Percentiles rank a stretch among this genome's conserved stretches.
Evolutionary conservation across 2,329 filamentous ascomycete genomes (phyloP).

Genomic region (Botrytis cinerea): DNA sequence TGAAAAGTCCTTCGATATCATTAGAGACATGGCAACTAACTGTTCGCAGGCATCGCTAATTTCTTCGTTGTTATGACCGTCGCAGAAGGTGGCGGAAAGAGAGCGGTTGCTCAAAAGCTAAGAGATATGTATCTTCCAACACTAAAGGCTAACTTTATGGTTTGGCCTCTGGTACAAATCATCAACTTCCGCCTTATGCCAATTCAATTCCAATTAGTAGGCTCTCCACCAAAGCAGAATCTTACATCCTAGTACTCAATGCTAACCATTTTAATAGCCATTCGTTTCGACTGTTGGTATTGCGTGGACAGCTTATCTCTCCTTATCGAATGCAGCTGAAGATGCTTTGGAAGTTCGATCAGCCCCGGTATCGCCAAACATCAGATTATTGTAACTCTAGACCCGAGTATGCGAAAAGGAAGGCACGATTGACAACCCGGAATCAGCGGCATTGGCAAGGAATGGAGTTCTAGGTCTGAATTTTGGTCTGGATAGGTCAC

Average conservation of each 20-base stretch:
- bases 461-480: slow-evolving; percentile 15
- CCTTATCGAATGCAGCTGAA: slow-evolving; percentile 83
- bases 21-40: slow-evolving; percentile 18
- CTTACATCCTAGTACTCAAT: slow-evolving; percentile 26
- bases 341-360: slow-evolving; percentile 40
- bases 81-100: slow-evolving; percentile 84
- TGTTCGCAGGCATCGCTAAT: slow-evolving; percentile 63
- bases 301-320: slow-evolving; percentile 96
- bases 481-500: neutral
- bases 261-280: slow-evolving; percentile 57
- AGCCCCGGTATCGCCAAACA: slow-evolving; percentile 41
- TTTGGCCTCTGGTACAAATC: slow-evolving; percentile 95
- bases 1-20: slow-evolving; percentile 30
- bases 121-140: slow-evolving; percentile 92
- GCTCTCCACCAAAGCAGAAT: slow-evolving; percentile 41
- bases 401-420: slow-evolving; percentile 26
- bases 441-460: slow-evolving; percentile 26
- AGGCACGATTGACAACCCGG: slow-evolving; percentile 15
- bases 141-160: slow-evolving; percentile 90
- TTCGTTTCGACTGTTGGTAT: slow-evolving; percentile 97
- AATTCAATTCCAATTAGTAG: slow-evolving; percentile 92
- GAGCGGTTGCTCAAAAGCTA: slow-evolving; percentile 80
- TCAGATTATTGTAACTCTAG: slow-evolving; percentile 39
- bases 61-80: slow-evolving; percentile 98
- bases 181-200: slow-evolving; percentile 96